phyloP scores from a whole-genome alignment of 306 rosid genomes.

The Mucuna pruriens region DNA sequence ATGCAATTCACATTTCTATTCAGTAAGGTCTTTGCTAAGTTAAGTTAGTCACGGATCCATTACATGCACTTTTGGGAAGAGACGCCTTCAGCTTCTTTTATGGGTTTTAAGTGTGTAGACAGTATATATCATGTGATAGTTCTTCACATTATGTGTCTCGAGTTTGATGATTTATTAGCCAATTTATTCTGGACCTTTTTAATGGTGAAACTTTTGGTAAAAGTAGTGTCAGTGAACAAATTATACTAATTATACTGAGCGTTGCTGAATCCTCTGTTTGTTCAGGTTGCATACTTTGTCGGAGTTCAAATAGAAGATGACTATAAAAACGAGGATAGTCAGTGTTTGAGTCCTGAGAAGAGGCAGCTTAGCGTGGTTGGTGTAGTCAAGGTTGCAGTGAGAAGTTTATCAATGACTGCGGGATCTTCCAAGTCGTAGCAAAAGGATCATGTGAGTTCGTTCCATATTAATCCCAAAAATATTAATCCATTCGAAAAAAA shows the following conservation, averaged over 20 bases:
- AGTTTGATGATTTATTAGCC: slow-evolving; percentile 3
- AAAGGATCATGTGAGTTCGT: slow-evolving; percentile 31
- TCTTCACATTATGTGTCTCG: slow-evolving; percentile 19
- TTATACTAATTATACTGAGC: background rate
- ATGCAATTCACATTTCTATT: background rate
- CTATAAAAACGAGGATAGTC: slow-evolving; percentile 50
- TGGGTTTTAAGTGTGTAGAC: background rate
- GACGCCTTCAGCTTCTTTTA: slow-evolving; percentile 11
- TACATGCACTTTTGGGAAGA: slow-evolving; percentile 31
- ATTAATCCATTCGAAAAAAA: background rate
- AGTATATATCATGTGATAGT: slow-evolving; percentile 28
- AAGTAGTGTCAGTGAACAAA: background rate
- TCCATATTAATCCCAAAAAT: slow-evolving; percentile 1
- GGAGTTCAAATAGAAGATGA: slow-evolving; percentile 85
- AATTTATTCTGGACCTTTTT: background rate
- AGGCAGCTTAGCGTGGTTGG: slow-evolving; percentile 85
- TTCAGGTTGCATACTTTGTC: slow-evolving; percentile 88
- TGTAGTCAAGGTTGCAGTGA: slow-evolving; percentile 80
- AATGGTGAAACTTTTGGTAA: background rate
- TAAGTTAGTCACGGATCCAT: slow-evolving; percentile 22
- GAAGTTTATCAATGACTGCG: slow-evolving; percentile 73
- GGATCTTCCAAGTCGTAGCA: slow-evolving; percentile 65
- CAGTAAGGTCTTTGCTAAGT: background rate
- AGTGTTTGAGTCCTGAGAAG: slow-evolving; percentile 68
- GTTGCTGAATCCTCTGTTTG: slow-evolving; percentile 1